Evolutionary conservation across 1,139 yeast genomes (phyloP), one percentile per base, ranked within the genome.

Genomic region (Zygoascus meyerae): DNA sequence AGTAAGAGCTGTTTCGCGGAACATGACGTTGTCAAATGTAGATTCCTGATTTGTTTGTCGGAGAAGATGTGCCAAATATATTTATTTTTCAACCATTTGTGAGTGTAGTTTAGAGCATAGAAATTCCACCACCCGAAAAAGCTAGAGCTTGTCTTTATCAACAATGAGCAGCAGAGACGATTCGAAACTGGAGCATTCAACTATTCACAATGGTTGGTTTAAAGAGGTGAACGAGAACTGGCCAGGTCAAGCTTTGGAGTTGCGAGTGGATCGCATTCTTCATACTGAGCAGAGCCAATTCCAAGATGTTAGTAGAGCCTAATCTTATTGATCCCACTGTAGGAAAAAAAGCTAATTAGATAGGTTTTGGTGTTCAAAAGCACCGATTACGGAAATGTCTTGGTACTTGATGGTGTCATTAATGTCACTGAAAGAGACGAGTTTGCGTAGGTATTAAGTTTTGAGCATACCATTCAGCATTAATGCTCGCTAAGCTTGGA

Each of bases 241-340:
- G 83, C 97, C 97, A 12, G 98, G 98, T 48, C 97, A 90, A 72
- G 97, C 95, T 48, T 79, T 92, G 78, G 78, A 87, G 44, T 74
- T 92, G 55, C 77, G 78, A 57, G 97, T 92, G 37, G 83, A 86
- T 55, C 72, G 82, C 65, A 75, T 86, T 44, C 74, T 87, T 53
- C 83, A 84, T 68, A 80, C 78, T 49, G 92, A 80, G 57, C 72
- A 77, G 65, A 84, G 95, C 52, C 75, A 79, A 68, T 87, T 83
- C 69, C 95, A 87, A 72, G 94, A 86, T 59, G 86, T 57, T 47
- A 44, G 60, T 49, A 7, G 2, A 8, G 12, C 21, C 4, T 33
- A 7, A 5, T 32, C 36, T 21, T 4, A 26, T 33, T 15, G 6
- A 17, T 34, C 34, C 21, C 14, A 3, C 33, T 18, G 21, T 21